Evolutionary conservation across 2,329 filamentous ascomycete genomes (phyloP), one percentile per base, ranked within the genome.

Genomic region (Cytospora piceicola): DNA sequence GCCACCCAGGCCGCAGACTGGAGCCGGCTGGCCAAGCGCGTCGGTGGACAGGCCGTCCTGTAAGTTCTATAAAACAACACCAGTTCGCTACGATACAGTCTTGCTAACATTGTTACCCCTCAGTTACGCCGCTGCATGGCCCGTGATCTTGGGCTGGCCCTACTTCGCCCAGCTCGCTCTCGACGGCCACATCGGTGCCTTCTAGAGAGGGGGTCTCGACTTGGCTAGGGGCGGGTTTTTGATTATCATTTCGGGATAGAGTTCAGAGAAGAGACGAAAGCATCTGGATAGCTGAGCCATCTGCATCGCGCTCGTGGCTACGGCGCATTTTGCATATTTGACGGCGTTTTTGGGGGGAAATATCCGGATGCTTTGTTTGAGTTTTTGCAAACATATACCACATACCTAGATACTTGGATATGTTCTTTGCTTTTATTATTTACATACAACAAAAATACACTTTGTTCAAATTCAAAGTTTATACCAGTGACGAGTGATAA

Each of bases 81-180:
- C 12, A n/a, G n/a, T 17, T 58, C 22, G 34, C 46, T 53, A 5
- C 61, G 14, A 32, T 8, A 22, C 53, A 67, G 39, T 27, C 34
- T 67, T 55, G 58, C 61, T 61, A n/a, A 63, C 27, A 4, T 32
- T 27, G 1, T 61, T 8, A 1, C 22, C 11, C 22, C 32, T 17
- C 54, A 80, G 78, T 46, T 80, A 75, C 72, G 68, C 79, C 68
- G 76, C 78, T 2, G 69, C 68, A 34, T 71, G 76, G 51, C 68
- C 66, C 4, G 29, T 72, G 11, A 69, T 79, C 53, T 74, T 81
- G n/a, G 75, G 75, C 60, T 80, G 79, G 79, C 79, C 79, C 1
- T 66, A 69, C 14, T 42, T 73, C 12, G 69, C 69, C 56, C 54
- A 65, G 51, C n/a, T 56, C 14, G 15, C 70, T 34, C 29, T 76